phyloP scores from a whole-genome alignment of 2,329 filamentous ascomycete genomes.

The Phialophora chinensis region DNA sequence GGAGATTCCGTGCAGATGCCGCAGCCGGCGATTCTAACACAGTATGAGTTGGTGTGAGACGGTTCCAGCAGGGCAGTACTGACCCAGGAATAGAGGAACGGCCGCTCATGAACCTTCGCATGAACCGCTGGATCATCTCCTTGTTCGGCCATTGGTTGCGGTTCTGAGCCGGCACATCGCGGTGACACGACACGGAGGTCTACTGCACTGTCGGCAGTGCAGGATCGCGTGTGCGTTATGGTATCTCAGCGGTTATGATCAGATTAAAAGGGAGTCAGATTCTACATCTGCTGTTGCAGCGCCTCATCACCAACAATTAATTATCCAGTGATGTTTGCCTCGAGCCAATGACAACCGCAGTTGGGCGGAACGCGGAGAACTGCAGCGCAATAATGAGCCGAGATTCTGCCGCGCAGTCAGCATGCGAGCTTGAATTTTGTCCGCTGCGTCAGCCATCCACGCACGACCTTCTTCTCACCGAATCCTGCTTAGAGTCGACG shows the following conservation, averaged over 20 bases:
- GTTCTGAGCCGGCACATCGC: conserved; percentile 27
- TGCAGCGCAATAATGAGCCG: neutral
- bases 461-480: neutral
- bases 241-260: neutral
- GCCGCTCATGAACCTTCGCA: conserved; percentile 43
- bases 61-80: conserved; percentile 16
- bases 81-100: conserved; percentile 61
- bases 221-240: neutral
- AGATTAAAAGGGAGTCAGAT: too few species aligned
- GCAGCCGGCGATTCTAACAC: conserved; percentile 78
- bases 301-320: neutral
- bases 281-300: neutral
- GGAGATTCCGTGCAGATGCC: conserved; percentile 85
- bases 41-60: conserved; percentile 2
- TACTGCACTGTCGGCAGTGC: neutral
- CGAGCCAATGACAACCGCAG: neutral
- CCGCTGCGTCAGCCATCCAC: neutral
- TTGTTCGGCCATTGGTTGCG: conserved; percentile 30
- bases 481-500: neutral
- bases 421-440: neutral
- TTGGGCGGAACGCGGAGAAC: neutral
- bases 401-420: neutral
- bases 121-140: conserved; percentile 24
- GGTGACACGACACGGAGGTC: neutral
- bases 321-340: neutral